phyloP scores from a whole-genome alignment of 257 asterid species.

The Primulina tabacum region DNA sequence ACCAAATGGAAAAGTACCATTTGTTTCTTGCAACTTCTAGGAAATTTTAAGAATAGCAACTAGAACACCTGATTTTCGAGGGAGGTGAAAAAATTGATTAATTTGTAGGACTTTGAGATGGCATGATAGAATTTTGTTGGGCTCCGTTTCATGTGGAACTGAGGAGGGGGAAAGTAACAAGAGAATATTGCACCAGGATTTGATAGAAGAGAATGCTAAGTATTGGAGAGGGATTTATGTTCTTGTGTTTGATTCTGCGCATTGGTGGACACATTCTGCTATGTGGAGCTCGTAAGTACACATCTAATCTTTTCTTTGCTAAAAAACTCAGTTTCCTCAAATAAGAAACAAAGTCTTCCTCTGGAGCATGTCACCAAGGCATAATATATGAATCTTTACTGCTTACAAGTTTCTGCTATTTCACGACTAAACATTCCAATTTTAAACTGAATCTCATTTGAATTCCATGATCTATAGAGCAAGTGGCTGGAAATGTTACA shows the following conservation, averaged over 20 bases:
- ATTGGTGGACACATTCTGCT: conserved; percentile 91
- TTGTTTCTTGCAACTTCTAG: neutral
- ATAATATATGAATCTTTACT: conserved; percentile 29
- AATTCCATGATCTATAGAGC: conserved; percentile 37
- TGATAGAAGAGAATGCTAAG: conserved; percentile 82
- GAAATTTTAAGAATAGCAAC: neutral
- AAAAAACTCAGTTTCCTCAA: too few species aligned
- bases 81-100: neutral
- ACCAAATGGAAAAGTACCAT: neutral
- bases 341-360: conserved; percentile 24
- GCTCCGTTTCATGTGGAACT: conserved; percentile 87
- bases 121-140: conserved; percentile 86
- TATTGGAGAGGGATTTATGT: conserved; percentile 87
- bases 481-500: conserved; percentile 66
- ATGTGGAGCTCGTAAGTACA: conserved; percentile 68
- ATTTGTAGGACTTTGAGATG: conserved; percentile 71
- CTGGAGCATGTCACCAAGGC: conserved; percentile 85
- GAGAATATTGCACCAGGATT: conserved; percentile 72
- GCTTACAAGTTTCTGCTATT: neutral
- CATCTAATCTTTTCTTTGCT: too few species aligned
- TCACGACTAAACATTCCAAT: neutral
- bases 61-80: neutral
- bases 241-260: conserved; percentile 92
- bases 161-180: conserved; percentile 48
- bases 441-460: neutral